Evolutionary conservation across 805 yeast genomes (phyloP).

Genomic region (Millerago galiae): DNA sequence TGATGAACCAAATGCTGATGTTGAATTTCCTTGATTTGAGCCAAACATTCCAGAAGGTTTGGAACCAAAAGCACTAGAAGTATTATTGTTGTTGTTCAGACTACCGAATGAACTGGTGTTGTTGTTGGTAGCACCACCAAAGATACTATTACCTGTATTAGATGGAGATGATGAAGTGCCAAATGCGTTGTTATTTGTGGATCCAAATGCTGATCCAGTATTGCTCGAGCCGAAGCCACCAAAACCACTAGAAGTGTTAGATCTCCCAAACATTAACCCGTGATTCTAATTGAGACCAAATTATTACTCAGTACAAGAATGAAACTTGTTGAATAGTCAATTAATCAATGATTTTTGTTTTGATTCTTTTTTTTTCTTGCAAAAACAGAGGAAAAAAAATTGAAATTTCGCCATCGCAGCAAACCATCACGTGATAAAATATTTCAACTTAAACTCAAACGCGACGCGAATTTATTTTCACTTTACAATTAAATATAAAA

Average conservation of each 20-base stretch:
- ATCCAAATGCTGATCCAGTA: conserved; percentile 25
- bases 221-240: conserved; percentile 28
- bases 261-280: conserved; percentile 21
- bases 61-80: conserved; percentile 21
- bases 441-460: background rate
- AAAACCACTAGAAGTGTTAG: conserved; percentile 23
- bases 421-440: background rate
- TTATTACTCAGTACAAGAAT: no score
- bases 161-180: conserved; percentile 22
- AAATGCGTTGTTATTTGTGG: conserved; percentile 15
- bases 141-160: conserved; percentile 28
- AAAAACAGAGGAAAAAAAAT: background rate
- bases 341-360: background rate
- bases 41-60: conserved; percentile 23
- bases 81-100: conserved; percentile 13
- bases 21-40: conserved; percentile 9
- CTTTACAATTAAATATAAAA: conserved; percentile 9
- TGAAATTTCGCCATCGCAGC: background rate
- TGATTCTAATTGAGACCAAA: no score
- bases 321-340: no score
- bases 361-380: background rate
- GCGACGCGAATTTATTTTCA: background rate
- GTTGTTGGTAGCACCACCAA: conserved; percentile 30
- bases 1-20: conserved; percentile 23
- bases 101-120: conserved; percentile 17